Evolutionary conservation across 192 early-diverging fungal genomes (phyloP).

Genomic region (Chytriomyces hyalinus): DNA sequence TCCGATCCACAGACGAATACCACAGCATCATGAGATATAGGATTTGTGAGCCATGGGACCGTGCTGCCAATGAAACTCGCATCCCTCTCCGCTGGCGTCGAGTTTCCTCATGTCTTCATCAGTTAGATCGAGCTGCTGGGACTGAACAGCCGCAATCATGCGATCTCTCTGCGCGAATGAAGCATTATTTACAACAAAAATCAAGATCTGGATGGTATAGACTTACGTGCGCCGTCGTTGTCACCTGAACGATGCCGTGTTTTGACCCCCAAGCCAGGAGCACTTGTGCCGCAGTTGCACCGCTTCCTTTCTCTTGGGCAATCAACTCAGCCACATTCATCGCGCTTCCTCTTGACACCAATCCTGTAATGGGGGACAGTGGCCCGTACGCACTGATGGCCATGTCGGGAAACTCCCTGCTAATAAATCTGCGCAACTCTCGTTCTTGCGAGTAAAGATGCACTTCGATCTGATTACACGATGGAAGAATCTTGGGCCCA

Average conservation of each 20-base stretch:
- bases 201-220: too few relatives aligned
- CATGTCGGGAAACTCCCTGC: not conserved
- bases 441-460: slow-evolving; percentile 37
- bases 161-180: not conserved
- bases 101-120: not conserved
- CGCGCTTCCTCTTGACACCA: not conserved
- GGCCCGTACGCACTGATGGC: not conserved
- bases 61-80: not conserved
- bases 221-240: not conserved
- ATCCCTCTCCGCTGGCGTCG: not conserved
- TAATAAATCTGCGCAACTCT: not conserved
- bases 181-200: too few relatives aligned
- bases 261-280: not conserved
- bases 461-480: slow-evolving; percentile 41
- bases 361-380: not conserved
- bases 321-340: not conserved
- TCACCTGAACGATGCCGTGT: not conserved
- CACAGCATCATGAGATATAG: not conserved
- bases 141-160: not conserved
- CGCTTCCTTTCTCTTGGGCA: not conserved
- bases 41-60: not conserved
- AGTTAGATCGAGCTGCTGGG: not conserved
- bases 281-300: not conserved
- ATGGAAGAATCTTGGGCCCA: not conserved
- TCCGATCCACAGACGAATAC: too few relatives aligned